Evolutionary conservation across 129 eudicot species (phyloP).

Genomic region (Chrysanthemum lavandulifolium): DNA sequence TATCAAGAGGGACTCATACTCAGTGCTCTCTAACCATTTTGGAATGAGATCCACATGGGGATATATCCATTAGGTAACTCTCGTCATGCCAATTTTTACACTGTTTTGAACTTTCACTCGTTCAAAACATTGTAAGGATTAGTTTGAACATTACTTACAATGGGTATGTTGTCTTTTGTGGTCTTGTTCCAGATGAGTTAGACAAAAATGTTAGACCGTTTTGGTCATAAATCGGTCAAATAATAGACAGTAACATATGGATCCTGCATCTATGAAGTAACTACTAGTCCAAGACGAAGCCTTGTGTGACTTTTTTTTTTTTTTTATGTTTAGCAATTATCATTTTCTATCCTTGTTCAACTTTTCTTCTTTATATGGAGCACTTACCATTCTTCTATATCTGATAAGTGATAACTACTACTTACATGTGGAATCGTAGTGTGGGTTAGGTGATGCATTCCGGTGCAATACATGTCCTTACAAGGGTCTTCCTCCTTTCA

Average conservation of each 20-base stretch:
- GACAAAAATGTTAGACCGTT: no score
- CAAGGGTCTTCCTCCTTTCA: slow-evolving; percentile 85
- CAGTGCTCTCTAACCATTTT: no score
- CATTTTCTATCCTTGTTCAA: not conserved
- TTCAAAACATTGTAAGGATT: not conserved
- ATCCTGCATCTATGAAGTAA: not conserved
- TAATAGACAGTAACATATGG: not conserved
- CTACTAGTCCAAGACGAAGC: not conserved
- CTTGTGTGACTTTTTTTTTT: not conserved
- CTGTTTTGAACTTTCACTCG: not conserved
- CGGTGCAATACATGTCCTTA: slow-evolving; percentile 86
- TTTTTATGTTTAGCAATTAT: not conserved
- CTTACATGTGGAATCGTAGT: slow-evolving; percentile 36
- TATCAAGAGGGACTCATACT: no score
- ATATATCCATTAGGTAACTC: no score
- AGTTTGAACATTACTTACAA: no score
- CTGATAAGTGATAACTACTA: not conserved
- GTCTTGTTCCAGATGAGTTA: no score
- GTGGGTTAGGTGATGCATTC: slow-evolving; percentile 89
- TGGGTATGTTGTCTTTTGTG: no score
- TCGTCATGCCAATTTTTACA: not conserved
- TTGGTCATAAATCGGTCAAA: not conserved
- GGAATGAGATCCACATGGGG: no score
- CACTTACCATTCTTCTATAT: not conserved
- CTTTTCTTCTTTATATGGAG: not conserved